A percentile compares a stretch with the other conserved stretches of the same genome.
Conservation (phyloP, 2,329 filamentous ascomycete genomes). For the Xylariaceae sp. region DNA sequence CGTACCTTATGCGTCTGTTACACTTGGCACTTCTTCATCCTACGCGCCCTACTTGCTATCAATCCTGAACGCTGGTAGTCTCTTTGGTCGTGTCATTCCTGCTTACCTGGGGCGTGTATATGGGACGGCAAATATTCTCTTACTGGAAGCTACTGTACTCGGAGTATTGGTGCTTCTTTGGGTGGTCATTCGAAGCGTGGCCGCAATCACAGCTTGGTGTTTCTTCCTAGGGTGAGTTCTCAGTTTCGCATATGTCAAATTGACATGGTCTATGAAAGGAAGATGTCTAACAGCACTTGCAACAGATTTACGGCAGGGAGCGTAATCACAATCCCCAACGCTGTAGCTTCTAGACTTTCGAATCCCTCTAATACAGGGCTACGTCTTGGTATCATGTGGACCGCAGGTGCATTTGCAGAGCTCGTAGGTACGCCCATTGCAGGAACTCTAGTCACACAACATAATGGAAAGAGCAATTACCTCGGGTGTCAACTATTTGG, state of each 20-base stretch:
- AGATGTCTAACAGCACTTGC: background rate
- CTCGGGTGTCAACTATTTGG: slow-evolving; percentile 7
- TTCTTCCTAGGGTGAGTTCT: slow-evolving; percentile 6
- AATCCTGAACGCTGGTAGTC: slow-evolving; percentile 8
- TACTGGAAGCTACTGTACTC: slow-evolving; percentile 1
- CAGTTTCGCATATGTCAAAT: background rate
- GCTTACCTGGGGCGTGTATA: slow-evolving; percentile 1
- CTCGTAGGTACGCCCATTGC: slow-evolving; percentile 7
- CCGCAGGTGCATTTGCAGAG: slow-evolving; percentile 3
- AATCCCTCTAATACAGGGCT: slow-evolving; percentile 3
- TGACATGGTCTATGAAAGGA: background rate
- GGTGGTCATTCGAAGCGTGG: background rate
- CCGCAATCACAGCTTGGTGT: slow-evolving; percentile 6
- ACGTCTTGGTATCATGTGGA: slow-evolving; percentile 12
- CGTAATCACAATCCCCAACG: slow-evolving; percentile 11
- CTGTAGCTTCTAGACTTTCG: slow-evolving; percentile 4
- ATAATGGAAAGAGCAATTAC: slow-evolving; percentile 3
- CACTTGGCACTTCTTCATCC: background rate
- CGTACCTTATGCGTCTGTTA: slow-evolving; percentile 8
- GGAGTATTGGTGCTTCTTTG: slow-evolving; percentile 3
- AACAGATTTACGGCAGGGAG: slow-evolving; percentile 6
- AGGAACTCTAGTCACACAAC: slow-evolving; percentile 4
- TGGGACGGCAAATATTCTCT: slow-evolving; percentile 9
- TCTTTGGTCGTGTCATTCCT: slow-evolving; percentile 12
- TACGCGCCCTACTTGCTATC: slow-evolving; percentile 4